Percentiles rank a stretch among this genome's conserved stretches.
Conservation (phyloP, 2,329 filamentous ascomycete species). For the Fusarium camptoceras region DNA sequence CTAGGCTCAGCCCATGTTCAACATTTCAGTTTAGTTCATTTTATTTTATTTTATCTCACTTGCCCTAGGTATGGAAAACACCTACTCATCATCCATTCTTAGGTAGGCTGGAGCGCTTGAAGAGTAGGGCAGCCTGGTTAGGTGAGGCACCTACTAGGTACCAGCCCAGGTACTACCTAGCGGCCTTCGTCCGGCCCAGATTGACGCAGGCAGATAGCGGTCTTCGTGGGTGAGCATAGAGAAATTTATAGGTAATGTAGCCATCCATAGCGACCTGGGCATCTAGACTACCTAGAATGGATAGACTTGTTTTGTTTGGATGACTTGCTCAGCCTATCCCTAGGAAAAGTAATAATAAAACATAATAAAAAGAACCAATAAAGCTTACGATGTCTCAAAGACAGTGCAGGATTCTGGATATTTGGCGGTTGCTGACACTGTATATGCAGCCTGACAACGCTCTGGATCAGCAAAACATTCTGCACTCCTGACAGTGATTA, state of each 20-base stretch:
- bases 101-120: background rate
- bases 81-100: too few species aligned
- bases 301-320: conserved; percentile 1
- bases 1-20: background rate
- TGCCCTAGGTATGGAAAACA: background rate
- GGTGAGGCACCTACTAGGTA: background rate
- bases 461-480: background rate
- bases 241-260: conserved; percentile 17
- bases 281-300: too few species aligned
- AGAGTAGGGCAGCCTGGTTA: background rate
- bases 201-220: conserved; percentile 3
- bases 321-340: background rate
- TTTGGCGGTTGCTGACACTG: conserved; percentile 22
- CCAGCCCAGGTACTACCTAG: too few species aligned
- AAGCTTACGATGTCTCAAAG: conserved; percentile 7
- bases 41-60: background rate
- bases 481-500: conserved; percentile 12
- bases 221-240: conserved; percentile 26
- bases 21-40: background rate
- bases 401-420: conserved; percentile 8
- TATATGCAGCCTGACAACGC: conserved; percentile 16
- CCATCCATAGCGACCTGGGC: too few species aligned
- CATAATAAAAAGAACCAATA: background rate
- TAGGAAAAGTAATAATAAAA: background rate
- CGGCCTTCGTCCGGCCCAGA: background rate